Evolutionary conservation across 768 basidiomycete genomes (phyloP), one percentile per base, ranked within the genome.

Genomic region (Tulasnella sp.): DNA sequence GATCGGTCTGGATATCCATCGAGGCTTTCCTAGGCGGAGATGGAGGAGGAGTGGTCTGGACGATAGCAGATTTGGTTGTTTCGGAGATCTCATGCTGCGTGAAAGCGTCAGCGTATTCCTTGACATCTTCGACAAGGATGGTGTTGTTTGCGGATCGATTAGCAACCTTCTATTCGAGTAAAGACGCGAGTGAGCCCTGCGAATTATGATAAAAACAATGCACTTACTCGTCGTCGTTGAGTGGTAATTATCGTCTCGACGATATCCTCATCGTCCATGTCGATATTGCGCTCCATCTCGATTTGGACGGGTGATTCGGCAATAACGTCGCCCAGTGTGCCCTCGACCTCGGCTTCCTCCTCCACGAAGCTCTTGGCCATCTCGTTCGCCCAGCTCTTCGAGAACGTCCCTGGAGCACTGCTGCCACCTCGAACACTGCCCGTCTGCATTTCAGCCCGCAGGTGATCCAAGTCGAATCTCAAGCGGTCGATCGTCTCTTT

Each of bases 401-500:
- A 78, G 34, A 83, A 37, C 0, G 82, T 82, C 36, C 77, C 80
- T 11, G 76, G 76, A 15, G 76, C 38, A 52, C 77, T 78, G 38
- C 38, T 40, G 0, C 78, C 78, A 2, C 70, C 73, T 25, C 77
- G 78, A 1, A 77, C 72, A 29, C 71, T 76, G 15, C 82, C 84
- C 80, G 90, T 93, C 54, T 83, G 84, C 68, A 78, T 80, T 39
- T 86, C 86, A 70, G 86, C 87, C 17, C 94, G 87, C 86, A 96
- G 88, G 83, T 96, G 94, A 79, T 98, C 96, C 87, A 98, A 89
- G 80, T 98, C 96, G 79, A 91, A 97, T 39, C 93, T 87, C 88
- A 97, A 91, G 68, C 95, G 88, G 81, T 97, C 96, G 79, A 98
- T 98, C 1, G 96, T 97, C 86, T 98, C 96, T 81, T 97, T 97